phyloP scores from a whole-genome alignment of 2,329 filamentous ascomycete genomes.

The Cladosporium oxysporum region DNA sequence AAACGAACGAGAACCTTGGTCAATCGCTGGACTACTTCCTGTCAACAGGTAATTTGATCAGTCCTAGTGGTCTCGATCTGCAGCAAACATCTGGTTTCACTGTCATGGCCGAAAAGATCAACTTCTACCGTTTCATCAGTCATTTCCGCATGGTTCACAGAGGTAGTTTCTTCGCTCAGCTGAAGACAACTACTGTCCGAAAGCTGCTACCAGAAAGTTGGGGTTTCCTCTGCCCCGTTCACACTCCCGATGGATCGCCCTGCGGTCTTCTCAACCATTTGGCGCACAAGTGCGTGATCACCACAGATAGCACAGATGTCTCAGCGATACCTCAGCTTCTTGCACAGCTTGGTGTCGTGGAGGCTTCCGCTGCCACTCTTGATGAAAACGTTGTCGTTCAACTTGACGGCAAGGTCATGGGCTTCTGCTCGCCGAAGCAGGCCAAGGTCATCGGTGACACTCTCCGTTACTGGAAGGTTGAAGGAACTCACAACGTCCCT shows the following conservation, averaged over 20 bases:
- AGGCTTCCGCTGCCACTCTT: conserved; percentile 73
- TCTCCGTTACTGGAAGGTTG: conserved; percentile 92
- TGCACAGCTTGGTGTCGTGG: conserved; percentile 75
- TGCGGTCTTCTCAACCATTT: conserved; percentile 95
- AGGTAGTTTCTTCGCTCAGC: conserved; percentile 96
- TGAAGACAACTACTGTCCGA: conserved; percentile 95
- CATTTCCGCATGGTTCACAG: conserved; percentile 99
- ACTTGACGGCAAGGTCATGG: conserved; percentile 85
- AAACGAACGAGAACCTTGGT: conserved; percentile 85
- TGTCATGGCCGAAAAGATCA: conserved; percentile 97
- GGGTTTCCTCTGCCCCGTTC: conserved; percentile 96
- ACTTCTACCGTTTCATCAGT: conserved; percentile 97
- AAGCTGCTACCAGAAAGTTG: conserved; percentile 95
- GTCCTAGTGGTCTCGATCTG: conserved; percentile 86
- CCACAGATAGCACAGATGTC: conserved; percentile 72
- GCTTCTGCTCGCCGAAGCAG: conserved; percentile 85
- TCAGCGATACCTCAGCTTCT: conserved; percentile 73
- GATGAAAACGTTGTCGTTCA: conserved; percentile 86
- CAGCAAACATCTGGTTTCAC: conserved; percentile 95
- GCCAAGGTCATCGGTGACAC: conserved; percentile 81
- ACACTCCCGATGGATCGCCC: conserved; percentile 93
- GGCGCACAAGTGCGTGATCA: conserved; percentile 89
- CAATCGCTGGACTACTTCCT: conserved; percentile 90
- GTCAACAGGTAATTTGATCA: conserved; percentile 90
- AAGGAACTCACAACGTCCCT: conserved; percentile 78